Evolutionary conservation across 2,329 filamentous ascomycete species (phyloP).

Genomic region (Aspergillus costaricaensis): DNA sequence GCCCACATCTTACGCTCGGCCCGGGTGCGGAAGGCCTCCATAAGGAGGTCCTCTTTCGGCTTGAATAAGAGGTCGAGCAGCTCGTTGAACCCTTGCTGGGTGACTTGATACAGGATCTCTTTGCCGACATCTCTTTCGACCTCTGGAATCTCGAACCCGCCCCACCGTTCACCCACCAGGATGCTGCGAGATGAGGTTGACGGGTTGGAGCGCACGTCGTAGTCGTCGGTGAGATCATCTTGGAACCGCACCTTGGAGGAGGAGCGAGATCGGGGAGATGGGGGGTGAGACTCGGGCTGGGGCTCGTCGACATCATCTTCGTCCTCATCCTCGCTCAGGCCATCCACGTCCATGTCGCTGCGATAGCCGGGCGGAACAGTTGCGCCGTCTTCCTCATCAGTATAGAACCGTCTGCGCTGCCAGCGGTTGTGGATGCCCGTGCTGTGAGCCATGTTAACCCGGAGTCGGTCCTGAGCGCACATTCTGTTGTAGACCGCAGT

Average conservation of each 20-base stretch:
- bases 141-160: constrained; percentile 75
- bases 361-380: constrained; percentile 63
- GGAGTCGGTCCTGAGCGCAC: constrained; percentile 41
- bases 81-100: constrained; percentile 91
- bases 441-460: constrained; percentile 40
- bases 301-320: constrained; percentile 57
- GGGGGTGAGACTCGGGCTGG: constrained; percentile 38
- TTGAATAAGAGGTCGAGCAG: constrained; percentile 85
- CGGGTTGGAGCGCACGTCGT: constrained; percentile 69
- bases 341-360: constrained; percentile 42
- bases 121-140: constrained; percentile 81
- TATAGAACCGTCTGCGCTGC: constrained; percentile 76
- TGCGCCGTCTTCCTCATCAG: constrained; percentile 80
- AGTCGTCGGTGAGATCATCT: constrained; percentile 66
- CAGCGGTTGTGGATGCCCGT: constrained; percentile 67
- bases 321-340: constrained; percentile 43
- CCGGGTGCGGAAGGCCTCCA: constrained; percentile 66
- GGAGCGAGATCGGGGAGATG: constrained; percentile 65
- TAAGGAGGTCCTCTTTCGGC: constrained; percentile 72
- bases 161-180: constrained; percentile 69
- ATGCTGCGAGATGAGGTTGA: constrained; percentile 72
- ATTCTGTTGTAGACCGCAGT: constrained; percentile 42
- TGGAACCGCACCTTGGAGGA: constrained; percentile 79
- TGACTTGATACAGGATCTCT: constrained; percentile 87
- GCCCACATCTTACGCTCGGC: constrained; percentile 59